Base-by-base conservation (phyloP, 306 rosid genomes). In the Arachis stenosperma region DNA sequence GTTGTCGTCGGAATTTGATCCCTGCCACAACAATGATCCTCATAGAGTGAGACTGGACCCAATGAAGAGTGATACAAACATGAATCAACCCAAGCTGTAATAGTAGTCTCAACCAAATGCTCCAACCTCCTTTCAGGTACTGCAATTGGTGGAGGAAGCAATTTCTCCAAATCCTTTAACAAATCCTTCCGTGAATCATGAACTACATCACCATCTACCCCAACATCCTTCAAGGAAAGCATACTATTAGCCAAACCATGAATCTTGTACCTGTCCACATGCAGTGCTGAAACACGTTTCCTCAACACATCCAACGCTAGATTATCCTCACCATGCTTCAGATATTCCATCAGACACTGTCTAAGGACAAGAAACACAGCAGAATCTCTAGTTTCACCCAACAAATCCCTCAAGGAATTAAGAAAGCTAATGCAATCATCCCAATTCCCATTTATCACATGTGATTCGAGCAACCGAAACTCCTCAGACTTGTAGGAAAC, bases 1-100 rank as follows among this genome's bases (percentile, higher is more conserved):
- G 92, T 91, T 80, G 84, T 79, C 2, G 92, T 88, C 51, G 98
- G 97, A 70, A 94, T 79, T 68, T 74, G 81, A 78, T 89, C 95
- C 79, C 88, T 87, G 67, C 91, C 65, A 65, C 96, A 93, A 65
- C 59, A 36, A 80, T 89, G 98, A 74, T 91, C 94, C 64, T 85
- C 90, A 65, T 78, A 93, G 63, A 93, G 88, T 5, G 97, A 93
- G 71, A 89, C 65, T 3, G 82, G 55, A 85, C 53, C 81, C 1
- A 81, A 67, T 0, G 86, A 78, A 85, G 74, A 78, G 61, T 93
- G 97, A 83, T 89, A 91, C 81, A 83, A 54, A 70, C 98, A 93
- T 0, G 92, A 79, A 84, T 93, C 90, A 51, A 86, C 76, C 84
- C 89, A 90, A 47, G 91, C 71, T 15, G 81, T 52, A 69, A 91